Base-by-base conservation (phyloP, 805 yeast species). In the Lachancea quebecensis region DNA sequence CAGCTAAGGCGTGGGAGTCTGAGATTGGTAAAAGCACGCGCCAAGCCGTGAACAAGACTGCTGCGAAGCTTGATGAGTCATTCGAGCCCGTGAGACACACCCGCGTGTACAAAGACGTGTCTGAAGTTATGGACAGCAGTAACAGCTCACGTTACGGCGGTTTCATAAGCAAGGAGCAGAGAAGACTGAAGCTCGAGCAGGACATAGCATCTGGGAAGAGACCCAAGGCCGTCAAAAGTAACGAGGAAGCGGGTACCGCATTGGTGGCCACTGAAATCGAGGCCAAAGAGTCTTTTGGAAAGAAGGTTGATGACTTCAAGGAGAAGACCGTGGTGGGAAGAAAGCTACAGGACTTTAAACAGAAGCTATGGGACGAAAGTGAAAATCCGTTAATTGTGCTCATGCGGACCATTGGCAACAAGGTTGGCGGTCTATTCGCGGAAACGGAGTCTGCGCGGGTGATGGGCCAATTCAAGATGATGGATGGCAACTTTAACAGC, bases 391-490 rank as follows among this genome's bases (percentile, higher is more conserved):
- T 93, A 57, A 77, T 93, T 50, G 78, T 90, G 10, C 67, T 84
- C 35, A 68, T 93, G 44, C 80, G 99, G 70, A 85, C 91, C 16
- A 69, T 93, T 18, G 61, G 85, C 35, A 87, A 82, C 60, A 85
- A 87, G 60, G 70, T 93, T 46, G 82, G 93, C 41, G 88, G 95
- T 5, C 81, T 90, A 59, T 90, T 90, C 60, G 93, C 93, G 35
- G 99, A 93, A 70, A 93, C 98, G 32, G 99, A 93, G 70, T 81
- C 86, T 52, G 97, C 96, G 17, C 84, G 84, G 65, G 99, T 90
- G n/a, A 73, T 85, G 51, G 81, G 84, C 54, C 79, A 82, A 60
- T 87, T 93, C 71, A 85, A 79, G 68, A 77, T 80, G 62, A 81
- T 91, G 77, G 99, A 93, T 67, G 96, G 98, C 43, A 72, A 78